Evolutionary conservation across 176 grass and related monocot species (phyloP), one percentile per base, ranked within the genome.

Genomic region (Miscanthus lutarioriparius): DNA sequence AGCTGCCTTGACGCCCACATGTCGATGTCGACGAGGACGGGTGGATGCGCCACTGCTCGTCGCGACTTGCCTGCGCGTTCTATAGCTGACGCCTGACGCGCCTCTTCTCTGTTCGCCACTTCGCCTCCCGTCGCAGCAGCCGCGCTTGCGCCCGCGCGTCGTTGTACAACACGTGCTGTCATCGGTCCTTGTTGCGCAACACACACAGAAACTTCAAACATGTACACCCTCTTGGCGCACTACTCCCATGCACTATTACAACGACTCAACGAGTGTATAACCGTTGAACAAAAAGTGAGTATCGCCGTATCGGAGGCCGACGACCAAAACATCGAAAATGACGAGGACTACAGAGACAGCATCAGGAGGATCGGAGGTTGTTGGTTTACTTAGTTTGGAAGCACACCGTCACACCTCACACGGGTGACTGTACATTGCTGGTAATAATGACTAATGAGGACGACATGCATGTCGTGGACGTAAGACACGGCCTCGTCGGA

Each of bases 371-470:
- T 15, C 1, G 23, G 39, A 13, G 5, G 70, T 72, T 72, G 4
- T n/a, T 44, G 38, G 70, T 72, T 72, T 72, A 26, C 70, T 72
- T 72, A 44, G 23, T 73, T 47, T 28, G 41, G 23, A 73, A 47
- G 40, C 40, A 73, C 43, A 48, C 41, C 13, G 23, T 61, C 8
- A 59, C 22, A 20, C 13, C 14, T 61, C 8, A 59, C 22, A 20
- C 51, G 5, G 15, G 16, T 51, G 48, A 44, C 43, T 12, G 43
- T 44, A 13, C 11, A 44, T 14, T 0, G 44, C 44, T 47, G 44
- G 44, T 15, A 47, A 47, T 15, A 2, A 47, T 47, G 44, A 4
- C 44, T 47, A 47, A 59, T 3, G 20, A 59, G 20, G 54, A 59
- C 20, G 54, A 23, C 54, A 59, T 59, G 22, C 13, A 23, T 4